Evolutionary conservation across 306 rosid genomes (phyloP), one percentile per base, ranked within the genome.

Genomic region (Castanea mollissima): DNA sequence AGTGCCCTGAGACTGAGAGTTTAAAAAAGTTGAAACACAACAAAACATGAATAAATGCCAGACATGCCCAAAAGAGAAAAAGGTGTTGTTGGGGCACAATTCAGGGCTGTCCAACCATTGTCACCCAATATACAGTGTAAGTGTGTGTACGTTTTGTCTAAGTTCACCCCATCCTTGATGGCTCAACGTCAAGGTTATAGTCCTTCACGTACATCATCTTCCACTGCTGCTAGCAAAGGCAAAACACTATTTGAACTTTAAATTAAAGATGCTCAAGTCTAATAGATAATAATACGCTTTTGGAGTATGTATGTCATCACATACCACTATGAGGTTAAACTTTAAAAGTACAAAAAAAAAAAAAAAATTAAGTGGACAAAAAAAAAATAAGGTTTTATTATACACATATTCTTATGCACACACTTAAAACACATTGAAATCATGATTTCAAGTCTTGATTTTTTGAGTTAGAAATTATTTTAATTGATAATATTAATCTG

Each of bases 91-190:
- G 76, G 70, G 23, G 38, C 69, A 27, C 41, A 7, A 18, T 46
- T n/a, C 25, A 41, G 18, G 58, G 57, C 32, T 32, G 69, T 80
- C 57, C n/a, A 21, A 10, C 25, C 27, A 19, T 35, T 38, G 83
- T 54, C 83, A 34, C 73, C 57, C 74, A 73, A 31, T 25, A 6
- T 9, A 31, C 13, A 32, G 13, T 64, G 46, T 12, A 3, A 4
- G 51, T 3, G 60, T 19, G 71, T 59, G 6, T 70, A 29, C 51
- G 52, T 67, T 69, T 12, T 71, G 77, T 71, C 72, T 34, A 79
- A 11, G 55, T 79, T 60, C 49, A 73, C 19, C 68, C 68, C 16
- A 11, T 29, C 55, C 55, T 62, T 62, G 41, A 60, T 34, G 56
- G 8, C 20, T 29, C 2, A 18, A 72, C 46, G 69, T 57, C 2